These are phyloP conservation scores for Curvularia spicifera DNA, from an alignment of 2,329 filamentous ascomycete genomes.

Conservation along the genomic window DNA sequence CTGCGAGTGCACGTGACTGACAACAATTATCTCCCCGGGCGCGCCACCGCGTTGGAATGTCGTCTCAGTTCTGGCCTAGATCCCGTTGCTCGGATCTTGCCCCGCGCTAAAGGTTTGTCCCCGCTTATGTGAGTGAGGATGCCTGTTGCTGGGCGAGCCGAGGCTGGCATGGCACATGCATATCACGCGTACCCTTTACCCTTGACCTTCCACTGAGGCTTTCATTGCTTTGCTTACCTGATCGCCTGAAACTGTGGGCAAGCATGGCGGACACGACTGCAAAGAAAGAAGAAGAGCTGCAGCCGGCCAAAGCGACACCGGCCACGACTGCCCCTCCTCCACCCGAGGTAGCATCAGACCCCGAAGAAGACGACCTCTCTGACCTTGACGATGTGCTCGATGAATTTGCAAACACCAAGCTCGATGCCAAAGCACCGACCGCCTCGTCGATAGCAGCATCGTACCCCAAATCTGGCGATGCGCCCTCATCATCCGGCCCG, in stretches of 20 bases:
- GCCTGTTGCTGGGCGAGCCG: conserved; percentile 23
- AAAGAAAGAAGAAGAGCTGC: conserved; percentile 28
- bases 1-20: conserved; percentile 31
- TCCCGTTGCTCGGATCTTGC: conserved; percentile 19
- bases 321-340: conserved; percentile 26
- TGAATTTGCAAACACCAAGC: conserved; percentile 76
- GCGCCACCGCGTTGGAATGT: conserved; percentile 15
- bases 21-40: conserved; percentile 20
- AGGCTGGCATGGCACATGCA: conserved; percentile 29
- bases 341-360: conserved; percentile 70
- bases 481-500: conserved; percentile 50
- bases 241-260: background rate
- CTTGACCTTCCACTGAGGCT: background rate
- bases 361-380: conserved; percentile 89
- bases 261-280: conserved; percentile 32
- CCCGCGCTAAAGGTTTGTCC: conserved; percentile 28
- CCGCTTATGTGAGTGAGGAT: conserved; percentile 23
- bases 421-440: conserved; percentile 56
- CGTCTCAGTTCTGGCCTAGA: conserved; percentile 14
- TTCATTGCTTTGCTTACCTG: background rate
- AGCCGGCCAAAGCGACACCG: conserved; percentile 16
- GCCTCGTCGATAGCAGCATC: conserved; percentile 37
- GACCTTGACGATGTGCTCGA: conserved; percentile 96
- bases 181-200: conserved; percentile 1
- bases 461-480: conserved; percentile 39